Evolutionary conservation across 257 asterid species (phyloP), one percentile per base, ranked within the genome.

Genomic region (Penstemon newberryi): DNA sequence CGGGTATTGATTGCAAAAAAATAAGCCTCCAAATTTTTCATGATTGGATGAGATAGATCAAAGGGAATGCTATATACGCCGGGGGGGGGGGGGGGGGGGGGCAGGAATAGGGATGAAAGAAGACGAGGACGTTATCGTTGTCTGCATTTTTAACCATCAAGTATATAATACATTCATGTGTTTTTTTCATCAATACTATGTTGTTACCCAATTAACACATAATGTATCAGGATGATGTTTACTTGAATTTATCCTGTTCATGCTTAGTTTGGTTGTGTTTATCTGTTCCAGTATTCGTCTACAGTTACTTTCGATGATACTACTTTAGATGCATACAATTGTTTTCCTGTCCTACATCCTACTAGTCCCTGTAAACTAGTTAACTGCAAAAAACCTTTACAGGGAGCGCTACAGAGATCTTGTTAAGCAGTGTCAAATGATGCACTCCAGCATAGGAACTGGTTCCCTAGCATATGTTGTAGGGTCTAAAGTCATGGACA

Each of bases 381-480:
- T 42, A 61, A 71, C 68, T 69, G 45, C 64, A 45, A 72, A 25
- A 25, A 72, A 66, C 53, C 52, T 60, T 58, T 73, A 70, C 87
- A 93, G 99, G 86, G 95, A 88, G 65, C 91, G 99, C 3, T 93
- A 86, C 74, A 77, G 66, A 63, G 96, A 88, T 67, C 99, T 93
- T 42, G 79, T 86, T 65, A 88, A 83, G 76, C 91, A 90, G 78
- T 93, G 97, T 71, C 99, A 87, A 79, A 60, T 70, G 77, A 93
- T 93, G 99, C 97, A 93, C 87, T 84, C 99, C 63, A 93, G 96
- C 81, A 67, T 93, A 69, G 99, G 99, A 75, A 93, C 99, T 70
- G 99, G 99, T 77, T 85, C 96, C 58, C 89, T 93, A 76, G 99
- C 99, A 56, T 88, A 87, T 82, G 90, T 84, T 73, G 89, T 93